phyloP scores from a whole-genome alignment of 176 grass and related monocot species.

The Phragmites australis region DNA sequence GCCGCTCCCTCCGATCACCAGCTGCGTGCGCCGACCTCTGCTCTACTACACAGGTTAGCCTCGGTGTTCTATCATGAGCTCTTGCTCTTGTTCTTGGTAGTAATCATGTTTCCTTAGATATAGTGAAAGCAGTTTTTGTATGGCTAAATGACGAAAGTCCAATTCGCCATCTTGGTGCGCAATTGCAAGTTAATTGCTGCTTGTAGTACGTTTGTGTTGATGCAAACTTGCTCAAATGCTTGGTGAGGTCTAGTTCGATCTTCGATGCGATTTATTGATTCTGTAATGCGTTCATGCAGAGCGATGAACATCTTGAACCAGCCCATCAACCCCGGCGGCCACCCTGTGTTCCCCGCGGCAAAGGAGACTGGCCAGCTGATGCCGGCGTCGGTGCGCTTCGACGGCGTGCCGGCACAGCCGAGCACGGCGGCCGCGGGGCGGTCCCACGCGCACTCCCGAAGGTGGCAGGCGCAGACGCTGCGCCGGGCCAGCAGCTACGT shows the following conservation, averaged over 20 bases:
- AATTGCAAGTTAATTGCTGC: neutral
- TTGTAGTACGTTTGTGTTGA: neutral
- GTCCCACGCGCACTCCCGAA: neutral
- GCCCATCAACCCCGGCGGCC: slow-evolving; percentile 49
- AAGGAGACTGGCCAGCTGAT: slow-evolving; percentile 33
- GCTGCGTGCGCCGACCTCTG: neutral
- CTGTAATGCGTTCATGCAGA: neutral
- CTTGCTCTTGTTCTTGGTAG: neutral
- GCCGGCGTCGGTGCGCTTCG: slow-evolving; percentile 48
- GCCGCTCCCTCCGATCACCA: neutral
- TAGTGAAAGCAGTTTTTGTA: no score
- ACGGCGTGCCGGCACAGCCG: slow-evolving; percentile 24
- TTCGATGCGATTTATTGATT: neutral
- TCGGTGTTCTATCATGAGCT: neutral
- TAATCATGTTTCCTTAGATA: neutral
- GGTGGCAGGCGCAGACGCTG: slow-evolving; percentile 50
- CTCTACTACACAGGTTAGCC: neutral
- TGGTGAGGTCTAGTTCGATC: no score
- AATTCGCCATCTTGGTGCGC: neutral
- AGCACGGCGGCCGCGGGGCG: slow-evolving; percentile 26
- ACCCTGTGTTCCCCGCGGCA: slow-evolving; percentile 47
- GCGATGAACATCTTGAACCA: slow-evolving; percentile 86
- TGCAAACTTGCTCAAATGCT: neutral
- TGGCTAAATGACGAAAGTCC: neutral
- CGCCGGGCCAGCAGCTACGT: slow-evolving; percentile 43